These are phyloP conservation scores for Calonectria crousiana DNA, from an alignment of 2,329 filamentous ascomycete genomes.

Conservation along the genomic window DNA sequence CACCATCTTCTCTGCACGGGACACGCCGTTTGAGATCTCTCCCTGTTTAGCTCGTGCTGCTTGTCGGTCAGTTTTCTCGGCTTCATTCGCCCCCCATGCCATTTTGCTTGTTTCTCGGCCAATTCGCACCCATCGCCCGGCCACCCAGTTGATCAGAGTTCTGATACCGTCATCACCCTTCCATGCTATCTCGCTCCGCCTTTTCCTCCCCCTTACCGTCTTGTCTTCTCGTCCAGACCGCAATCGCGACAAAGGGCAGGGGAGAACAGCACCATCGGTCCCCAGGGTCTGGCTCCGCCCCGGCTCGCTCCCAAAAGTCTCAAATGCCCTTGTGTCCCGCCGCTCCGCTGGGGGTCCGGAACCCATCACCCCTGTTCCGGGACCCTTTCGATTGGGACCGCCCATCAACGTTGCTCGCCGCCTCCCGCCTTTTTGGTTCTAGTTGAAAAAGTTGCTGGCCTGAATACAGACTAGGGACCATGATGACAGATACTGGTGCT, in stretches of 20 bases:
- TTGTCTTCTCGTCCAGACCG: constrained; percentile 24
- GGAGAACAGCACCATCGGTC: constrained; percentile 30
- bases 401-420: constrained; percentile 22
- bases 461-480: background rate
- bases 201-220: constrained; percentile 17
- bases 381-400: constrained; percentile 14
- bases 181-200: constrained; percentile 4
- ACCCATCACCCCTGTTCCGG: constrained; percentile 18
- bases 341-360: constrained; percentile 23
- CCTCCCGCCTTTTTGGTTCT: constrained; percentile 20
- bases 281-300: constrained; percentile 38
- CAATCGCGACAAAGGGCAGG: constrained; percentile 31
- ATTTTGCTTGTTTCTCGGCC: constrained; percentile 1
- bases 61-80: background rate
- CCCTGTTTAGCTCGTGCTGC: background rate
- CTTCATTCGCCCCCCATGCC: background rate
- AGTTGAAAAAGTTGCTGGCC: background rate
- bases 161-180: background rate
- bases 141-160: background rate
- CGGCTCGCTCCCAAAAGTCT: constrained; percentile 34
- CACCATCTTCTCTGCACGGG: background rate
- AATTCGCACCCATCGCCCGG: constrained; percentile 6
- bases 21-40: background rate
- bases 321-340: constrained; percentile 23
- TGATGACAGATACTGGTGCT: background rate